Conservation (phyloP, 768 basidiomycete species). For the Phylloporus scabripes region DNA sequence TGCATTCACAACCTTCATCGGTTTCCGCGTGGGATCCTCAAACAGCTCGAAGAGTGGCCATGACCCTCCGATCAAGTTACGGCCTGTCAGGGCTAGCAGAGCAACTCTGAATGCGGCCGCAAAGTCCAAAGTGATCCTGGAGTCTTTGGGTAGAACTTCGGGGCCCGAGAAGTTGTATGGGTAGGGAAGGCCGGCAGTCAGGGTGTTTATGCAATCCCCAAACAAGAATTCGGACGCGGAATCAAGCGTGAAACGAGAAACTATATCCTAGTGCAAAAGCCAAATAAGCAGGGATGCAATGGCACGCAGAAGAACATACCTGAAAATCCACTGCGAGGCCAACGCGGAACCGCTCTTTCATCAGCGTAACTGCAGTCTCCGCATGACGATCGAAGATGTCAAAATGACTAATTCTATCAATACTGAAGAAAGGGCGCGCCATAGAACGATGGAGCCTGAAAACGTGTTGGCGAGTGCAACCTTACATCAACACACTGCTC, state of each 20-base stretch:
- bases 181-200: conserved; percentile 34
- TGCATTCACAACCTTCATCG: conserved; percentile 36
- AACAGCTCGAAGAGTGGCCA: conserved; percentile 41
- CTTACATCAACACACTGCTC: conserved; percentile 7
- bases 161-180: conserved; percentile 28
- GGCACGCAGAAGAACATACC: conserved; percentile 23
- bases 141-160: conserved; percentile 4
- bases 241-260: conserved; percentile 47
- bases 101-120: conserved; percentile 32
- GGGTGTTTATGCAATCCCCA: conserved; percentile 38
- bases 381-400: conserved; percentile 56
- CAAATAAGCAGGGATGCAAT: neutral
- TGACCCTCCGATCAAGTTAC: conserved; percentile 25
- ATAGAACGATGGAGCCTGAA: conserved; percentile 58
- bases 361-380: conserved; percentile 40
- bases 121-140: conserved; percentile 25
- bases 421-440: conserved; percentile 66
- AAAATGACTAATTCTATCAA: conserved; percentile 56
- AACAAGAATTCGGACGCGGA: conserved; percentile 52
- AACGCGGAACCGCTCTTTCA: conserved; percentile 38
- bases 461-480: neutral
- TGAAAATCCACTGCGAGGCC: conserved; percentile 58
- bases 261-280: conserved; percentile 31
- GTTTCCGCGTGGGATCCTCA: conserved; percentile 25
- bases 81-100: conserved; percentile 26